Evolutionary conservation across 2,329 filamentous ascomycete species (phyloP), one percentile per base, ranked within the genome.

Genomic region (Cercospora sp.): DNA sequence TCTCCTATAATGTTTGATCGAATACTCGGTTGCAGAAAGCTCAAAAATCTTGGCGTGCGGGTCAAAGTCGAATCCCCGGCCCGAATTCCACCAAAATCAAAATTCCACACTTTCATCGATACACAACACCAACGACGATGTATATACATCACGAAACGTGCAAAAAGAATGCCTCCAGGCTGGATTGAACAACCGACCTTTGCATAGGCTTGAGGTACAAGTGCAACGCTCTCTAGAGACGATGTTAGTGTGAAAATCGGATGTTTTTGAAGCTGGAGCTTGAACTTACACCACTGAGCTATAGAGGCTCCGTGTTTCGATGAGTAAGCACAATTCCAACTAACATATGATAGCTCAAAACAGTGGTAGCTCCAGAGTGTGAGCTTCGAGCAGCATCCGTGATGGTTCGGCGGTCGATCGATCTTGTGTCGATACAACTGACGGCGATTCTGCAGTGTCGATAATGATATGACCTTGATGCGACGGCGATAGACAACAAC

Each of bases 111-210:
- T 16, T 18, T 20, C 26, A 31, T n/a, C 23, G 45, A 13, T 13
- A 8, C 30, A 18, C 53, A 9, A 30, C 23, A 6, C 10, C 31
- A 10, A 58, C 23, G 13, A 31, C 12, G 1, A 58, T 1, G 53
- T 55, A 20, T 23, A 13, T 55, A 55, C 13, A n/a, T 12, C n/a
- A 16, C 9, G 7, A 20, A 33, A 30, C 6, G 28, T 5, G 23
- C 39, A 30, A 48, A 62, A 62, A 39, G 13, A 5, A 8, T 62
- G 60, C 60, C 60, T 42, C 31, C 60, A 28, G 60, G 60, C 60
- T 62, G 60, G 60, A 62, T 62, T 62, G 60, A 62, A 62, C 60
- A 53, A 62, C 60, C 60, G 60, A 62, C 60, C 60, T 62, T 62
- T 62, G 60, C 60, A 62, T 62, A 4, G 16, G 20, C 36, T 13